Evolutionary conservation across 208 protist species (phyloP).

Genomic region (Trichomonas tenax): DNA sequence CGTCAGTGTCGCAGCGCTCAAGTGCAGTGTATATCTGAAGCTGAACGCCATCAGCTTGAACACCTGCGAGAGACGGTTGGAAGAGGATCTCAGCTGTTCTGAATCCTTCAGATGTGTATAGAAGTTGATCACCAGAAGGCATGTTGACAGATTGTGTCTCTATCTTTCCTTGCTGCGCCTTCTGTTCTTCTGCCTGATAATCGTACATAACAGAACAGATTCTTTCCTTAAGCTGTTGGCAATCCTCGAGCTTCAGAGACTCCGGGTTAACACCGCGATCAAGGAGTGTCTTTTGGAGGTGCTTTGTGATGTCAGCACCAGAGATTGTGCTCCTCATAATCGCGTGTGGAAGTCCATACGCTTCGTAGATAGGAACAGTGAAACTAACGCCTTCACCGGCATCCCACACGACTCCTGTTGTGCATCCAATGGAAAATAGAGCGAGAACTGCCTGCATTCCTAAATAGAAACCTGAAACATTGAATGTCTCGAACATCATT

Average conservation of each 20-base stretch:
- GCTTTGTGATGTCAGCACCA: conserved; percentile 55
- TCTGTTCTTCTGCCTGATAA: conserved; percentile 48
- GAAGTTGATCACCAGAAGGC: conserved; percentile 50
- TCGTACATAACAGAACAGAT: conserved; percentile 53
- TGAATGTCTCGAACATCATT: conserved; percentile 70
- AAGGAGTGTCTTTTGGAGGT: conserved; percentile 46
- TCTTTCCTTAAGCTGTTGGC: conserved; percentile 59
- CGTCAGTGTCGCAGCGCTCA: conserved; percentile 54
- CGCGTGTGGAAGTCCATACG: conserved; percentile 45
- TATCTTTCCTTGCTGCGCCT: conserved; percentile 30
- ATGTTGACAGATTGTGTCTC: conserved; percentile 51
- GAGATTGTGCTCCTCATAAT: conserved; percentile 52
- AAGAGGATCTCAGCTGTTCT: conserved; percentile 59
- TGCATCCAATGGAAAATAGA: conserved; percentile 65
- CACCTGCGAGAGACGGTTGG: conserved; percentile 48
- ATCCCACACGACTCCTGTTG: conserved; percentile 72
- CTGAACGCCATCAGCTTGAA: conserved; percentile 45
- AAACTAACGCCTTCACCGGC: conserved; percentile 82
- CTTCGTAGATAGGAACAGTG: conserved; percentile 86
- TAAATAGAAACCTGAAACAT: conserved; percentile 54
- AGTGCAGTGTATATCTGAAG: conserved; percentile 46
- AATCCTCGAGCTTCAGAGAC: conserved; percentile 50
- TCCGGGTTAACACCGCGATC: conserved; percentile 46
- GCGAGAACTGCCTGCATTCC: conserved; percentile 76
- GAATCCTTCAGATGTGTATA: conserved; percentile 45